Base-by-base conservation (phyloP, 371 early-diverging fungal genomes). In the Circinella minor region DNA sequence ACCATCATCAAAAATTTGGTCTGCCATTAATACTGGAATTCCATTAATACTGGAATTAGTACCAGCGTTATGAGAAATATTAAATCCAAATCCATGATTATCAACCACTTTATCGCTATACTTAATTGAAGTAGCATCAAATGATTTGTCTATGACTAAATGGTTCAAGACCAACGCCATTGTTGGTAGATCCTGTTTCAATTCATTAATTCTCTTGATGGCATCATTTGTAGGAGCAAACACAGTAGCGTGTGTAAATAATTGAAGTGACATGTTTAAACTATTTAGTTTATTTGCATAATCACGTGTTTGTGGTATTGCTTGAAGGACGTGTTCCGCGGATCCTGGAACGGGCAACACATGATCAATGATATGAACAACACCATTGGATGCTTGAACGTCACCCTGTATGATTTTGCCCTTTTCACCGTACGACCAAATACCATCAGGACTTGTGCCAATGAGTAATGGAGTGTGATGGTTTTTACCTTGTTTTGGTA, bases 211-310 rank as follows among this genome's bases (percentile, higher is more conserved):
- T 15, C 46, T 5, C 14, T 27, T 54, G 47, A 64, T n/a, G 4
- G 65, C 70, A 5, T 63, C 70, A 36, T 70, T 70, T 27, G 48
- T 70, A 37, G 70, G 70, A 11, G 65, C 70, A 47, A 70, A 65
- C 15, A 70, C 20, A 1, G 70, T 70, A 5, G 66, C 66, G 14
- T 55, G 66, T 7, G 66, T 66, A 46, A 66, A 48, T n/a, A 66
- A 46, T 55, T 48, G 27, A 17, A 57, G 39, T 4, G 66, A 66
- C 46, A 66, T 43, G 39, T 66, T 66, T 9, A 57, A 38, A 11
- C 43, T 48, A 1, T 27, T 27, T 18, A 66, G 57, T 17, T 55
- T 36, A 8, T 66, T 18, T 8, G 27, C 38, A 66, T 55, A 66
- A 18, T 37, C 66, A 17, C 57, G 48, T 18, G 66, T 57, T n/a